A percentile compares a stretch with the other conserved stretches of the same genome.
phyloP scores from a whole-genome alignment of 176 grass and related monocot species.

The Carex scoparia region DNA sequence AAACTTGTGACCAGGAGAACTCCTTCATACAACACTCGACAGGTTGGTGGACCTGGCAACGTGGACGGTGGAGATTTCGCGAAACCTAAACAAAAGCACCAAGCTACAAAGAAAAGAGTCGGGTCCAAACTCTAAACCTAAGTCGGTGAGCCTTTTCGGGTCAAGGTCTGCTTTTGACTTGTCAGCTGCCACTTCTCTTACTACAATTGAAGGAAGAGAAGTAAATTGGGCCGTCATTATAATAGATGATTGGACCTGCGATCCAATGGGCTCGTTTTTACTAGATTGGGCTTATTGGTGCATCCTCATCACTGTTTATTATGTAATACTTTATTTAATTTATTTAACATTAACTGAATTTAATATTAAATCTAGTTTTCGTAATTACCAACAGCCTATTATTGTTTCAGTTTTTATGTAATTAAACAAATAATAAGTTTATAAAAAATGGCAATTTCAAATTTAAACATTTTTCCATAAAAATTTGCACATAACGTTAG shows the following conservation, averaged over 20 bases:
- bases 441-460: too few relatives aligned
- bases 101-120: neutral
- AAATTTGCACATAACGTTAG: too few relatives aligned
- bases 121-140: neutral
- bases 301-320: neutral
- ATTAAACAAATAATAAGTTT: too few relatives aligned
- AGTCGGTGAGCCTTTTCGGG: neutral
- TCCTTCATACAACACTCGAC: neutral
- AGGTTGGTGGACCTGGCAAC: neutral
- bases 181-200: neutral
- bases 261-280: neutral
- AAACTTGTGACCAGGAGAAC: neutral
- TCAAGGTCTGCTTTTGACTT: neutral
- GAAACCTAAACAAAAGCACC: neutral
- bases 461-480: too few relatives aligned
- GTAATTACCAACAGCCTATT: too few relatives aligned
- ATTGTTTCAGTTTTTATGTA: too few relatives aligned
- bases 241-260: neutral
- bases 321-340: too few relatives aligned
- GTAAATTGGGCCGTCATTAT: neutral
- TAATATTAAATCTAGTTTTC: too few relatives aligned
- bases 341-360: too few relatives aligned
- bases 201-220: neutral
- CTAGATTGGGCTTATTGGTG: neutral
- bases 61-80: constrained; percentile 3